phyloP scores from a whole-genome alignment of 2,329 filamentous ascomycete genomes.

The Cyphellophora europaea region DNA sequence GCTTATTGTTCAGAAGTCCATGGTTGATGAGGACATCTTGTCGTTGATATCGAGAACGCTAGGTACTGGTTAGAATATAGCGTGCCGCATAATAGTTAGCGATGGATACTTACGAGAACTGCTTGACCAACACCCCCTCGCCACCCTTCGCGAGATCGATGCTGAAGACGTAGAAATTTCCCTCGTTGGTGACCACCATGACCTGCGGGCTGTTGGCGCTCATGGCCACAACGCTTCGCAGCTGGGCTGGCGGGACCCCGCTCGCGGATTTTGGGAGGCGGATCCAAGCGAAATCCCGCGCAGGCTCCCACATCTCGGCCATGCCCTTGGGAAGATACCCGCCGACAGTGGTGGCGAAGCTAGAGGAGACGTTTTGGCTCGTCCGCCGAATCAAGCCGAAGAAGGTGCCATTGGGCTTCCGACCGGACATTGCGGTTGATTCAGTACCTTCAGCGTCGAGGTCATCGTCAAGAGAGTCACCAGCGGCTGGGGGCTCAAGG shows the following conservation, averaged over 20 bases:
- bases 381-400: slow-evolving; percentile 88
- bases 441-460: slow-evolving; percentile 20
- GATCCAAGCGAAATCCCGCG: slow-evolving; percentile 92
- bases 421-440: slow-evolving; percentile 23
- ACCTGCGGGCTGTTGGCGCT: slow-evolving; percentile 89
- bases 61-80: too few species aligned
- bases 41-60: too few species aligned
- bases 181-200: slow-evolving; percentile 96
- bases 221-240: slow-evolving; percentile 94
- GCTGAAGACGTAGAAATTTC: slow-evolving; percentile 88
- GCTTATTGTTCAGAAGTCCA: too few species aligned
- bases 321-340: slow-evolving; percentile 89
- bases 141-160: slow-evolving; percentile 92
- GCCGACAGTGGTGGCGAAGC: slow-evolving; percentile 78
- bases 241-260: slow-evolving; percentile 36
- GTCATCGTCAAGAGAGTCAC: slow-evolving; percentile 25
- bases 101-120: slow-evolving; percentile 47
- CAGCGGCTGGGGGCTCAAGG: slow-evolving; percentile 15
- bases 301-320: slow-evolving; percentile 95
- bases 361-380: slow-evolving; percentile 84
- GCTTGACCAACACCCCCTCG: slow-evolving; percentile 81
- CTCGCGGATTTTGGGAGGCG: slow-evolving; percentile 61
- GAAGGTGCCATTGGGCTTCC: slow-evolving; percentile 62
- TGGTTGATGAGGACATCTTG: too few species aligned
- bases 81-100: too few species aligned